phyloP scores from a whole-genome alignment of 148 eudicot species.

The Arbutus unedo region DNA sequence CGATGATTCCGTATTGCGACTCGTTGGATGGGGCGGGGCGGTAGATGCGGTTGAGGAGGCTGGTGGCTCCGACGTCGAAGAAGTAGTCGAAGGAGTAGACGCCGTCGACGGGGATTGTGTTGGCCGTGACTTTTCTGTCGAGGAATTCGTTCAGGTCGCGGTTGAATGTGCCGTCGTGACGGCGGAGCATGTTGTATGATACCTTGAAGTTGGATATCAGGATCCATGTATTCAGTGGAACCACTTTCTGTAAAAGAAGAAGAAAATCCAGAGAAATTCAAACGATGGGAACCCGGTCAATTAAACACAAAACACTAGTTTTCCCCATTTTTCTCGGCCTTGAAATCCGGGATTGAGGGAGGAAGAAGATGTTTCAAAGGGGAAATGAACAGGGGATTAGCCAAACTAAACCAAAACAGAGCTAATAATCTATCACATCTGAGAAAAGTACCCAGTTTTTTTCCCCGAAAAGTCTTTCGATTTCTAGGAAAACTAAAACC shows the following conservation, averaged over 20 bases:
- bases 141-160: conserved; percentile 63
- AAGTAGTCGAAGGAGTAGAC: conserved; percentile 57
- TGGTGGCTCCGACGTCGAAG: conserved; percentile 47
- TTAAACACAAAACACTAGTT: conserved; percentile 17
- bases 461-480: background rate
- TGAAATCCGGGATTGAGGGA: background rate
- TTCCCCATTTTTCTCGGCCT: too few species aligned
- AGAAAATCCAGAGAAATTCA: background rate
- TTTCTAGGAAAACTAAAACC: conserved; percentile 24
- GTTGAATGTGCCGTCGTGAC: conserved; percentile 75
- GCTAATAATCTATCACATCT: conserved; percentile 12
- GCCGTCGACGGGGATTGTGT: conserved; percentile 55
- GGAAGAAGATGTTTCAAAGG: background rate
- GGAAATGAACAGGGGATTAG: background rate
- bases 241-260: conserved; percentile 45
- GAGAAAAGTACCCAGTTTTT: background rate
- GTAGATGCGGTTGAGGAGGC: conserved; percentile 57
- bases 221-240: conserved; percentile 82
- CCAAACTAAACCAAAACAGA: background rate
- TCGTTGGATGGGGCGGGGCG: conserved; percentile 35
- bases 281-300: background rate
- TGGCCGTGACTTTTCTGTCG: conserved; percentile 71
- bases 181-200: conserved; percentile 68
- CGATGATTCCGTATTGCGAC: conserved; percentile 31
- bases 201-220: conserved; percentile 83